phyloP scores from a whole-genome alignment of 2,329 filamentous ascomycete species.

The Cordyceps militaris region DNA sequence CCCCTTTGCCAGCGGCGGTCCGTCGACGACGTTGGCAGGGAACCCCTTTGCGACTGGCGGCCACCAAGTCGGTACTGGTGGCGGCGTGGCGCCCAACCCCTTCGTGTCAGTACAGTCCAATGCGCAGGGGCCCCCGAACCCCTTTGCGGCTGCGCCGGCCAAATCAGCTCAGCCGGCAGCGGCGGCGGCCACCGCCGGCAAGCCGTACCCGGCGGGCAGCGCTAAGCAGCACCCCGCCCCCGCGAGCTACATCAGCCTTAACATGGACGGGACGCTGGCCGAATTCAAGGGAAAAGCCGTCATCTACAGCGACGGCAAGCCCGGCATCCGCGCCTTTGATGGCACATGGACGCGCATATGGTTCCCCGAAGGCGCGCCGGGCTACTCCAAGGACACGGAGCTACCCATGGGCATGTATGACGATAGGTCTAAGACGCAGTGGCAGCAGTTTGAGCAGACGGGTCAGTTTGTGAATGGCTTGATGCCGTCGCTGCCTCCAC shows the following conservation, averaged over 20 bases:
- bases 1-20: not conserved
- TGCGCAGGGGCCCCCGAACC: conserved; percentile 17
- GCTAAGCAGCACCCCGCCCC: conserved; percentile 37
- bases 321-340: conserved; percentile 44
- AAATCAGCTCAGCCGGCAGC: conserved; percentile 12
- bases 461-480: conserved; percentile 63
- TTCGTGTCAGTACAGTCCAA: conserved; percentile 1
- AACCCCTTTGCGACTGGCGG: conserved; percentile 21
- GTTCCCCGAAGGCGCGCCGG: conserved; percentile 64
- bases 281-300: conserved; percentile 60
- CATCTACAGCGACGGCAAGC: conserved; percentile 42
- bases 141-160: conserved; percentile 17
- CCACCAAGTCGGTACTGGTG: not conserved
- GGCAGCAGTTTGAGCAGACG: conserved; percentile 55
- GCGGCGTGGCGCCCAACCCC: not conserved
- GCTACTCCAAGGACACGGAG: conserved; percentile 57
- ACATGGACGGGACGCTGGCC: conserved; percentile 38
- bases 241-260: conserved; percentile 36
- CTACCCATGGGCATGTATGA: conserved; percentile 49
- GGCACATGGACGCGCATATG: conserved; percentile 59
- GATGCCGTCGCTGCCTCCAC: conserved; percentile 73
- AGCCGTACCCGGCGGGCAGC: conserved; percentile 39
- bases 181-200: conserved; percentile 16
- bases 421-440: conserved; percentile 54
- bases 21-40: conserved; percentile 1